Conservation (phyloP, 2,329 filamentous ascomycete genomes). For the Tricladium varicosporioides region DNA sequence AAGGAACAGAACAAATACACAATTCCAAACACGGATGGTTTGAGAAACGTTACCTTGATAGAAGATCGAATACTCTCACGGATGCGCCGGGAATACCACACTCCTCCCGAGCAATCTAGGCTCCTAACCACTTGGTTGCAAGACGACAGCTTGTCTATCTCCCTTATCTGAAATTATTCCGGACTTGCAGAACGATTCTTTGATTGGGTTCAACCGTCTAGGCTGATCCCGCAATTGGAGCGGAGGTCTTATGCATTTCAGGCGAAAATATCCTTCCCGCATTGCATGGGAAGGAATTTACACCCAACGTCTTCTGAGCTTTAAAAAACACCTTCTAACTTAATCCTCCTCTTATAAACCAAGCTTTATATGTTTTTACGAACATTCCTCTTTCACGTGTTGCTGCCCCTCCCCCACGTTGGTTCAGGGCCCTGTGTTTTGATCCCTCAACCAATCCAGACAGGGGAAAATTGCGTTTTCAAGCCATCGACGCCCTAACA, state of each 20-base stretch:
- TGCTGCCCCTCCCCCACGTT: not conserved
- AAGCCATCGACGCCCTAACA: not conserved
- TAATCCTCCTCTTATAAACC: not conserved
- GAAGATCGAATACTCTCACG: no score
- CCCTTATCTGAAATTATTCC: no score
- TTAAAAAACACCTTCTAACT: not conserved
- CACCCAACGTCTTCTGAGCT: not conserved
- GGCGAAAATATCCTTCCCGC: not conserved
- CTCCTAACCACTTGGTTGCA: no score
- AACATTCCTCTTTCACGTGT: not conserved
- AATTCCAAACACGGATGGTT: no score
- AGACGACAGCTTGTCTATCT: no score
- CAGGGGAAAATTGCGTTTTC: not conserved
- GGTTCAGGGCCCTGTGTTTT: not conserved
- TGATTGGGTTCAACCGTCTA: no score
- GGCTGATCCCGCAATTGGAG: no score
- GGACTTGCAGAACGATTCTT: no score
- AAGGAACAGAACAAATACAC: no score
- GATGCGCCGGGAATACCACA: no score
- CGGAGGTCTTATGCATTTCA: not conserved
- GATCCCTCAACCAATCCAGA: not conserved
- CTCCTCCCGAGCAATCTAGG: no score
- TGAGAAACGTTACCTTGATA: no score
- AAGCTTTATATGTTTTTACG: not conserved
- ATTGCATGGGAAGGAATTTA: not conserved